Evolutionary conservation across 1,284 basidiomycete species (phyloP).

Genomic region (Rhodotorula sp.): DNA sequence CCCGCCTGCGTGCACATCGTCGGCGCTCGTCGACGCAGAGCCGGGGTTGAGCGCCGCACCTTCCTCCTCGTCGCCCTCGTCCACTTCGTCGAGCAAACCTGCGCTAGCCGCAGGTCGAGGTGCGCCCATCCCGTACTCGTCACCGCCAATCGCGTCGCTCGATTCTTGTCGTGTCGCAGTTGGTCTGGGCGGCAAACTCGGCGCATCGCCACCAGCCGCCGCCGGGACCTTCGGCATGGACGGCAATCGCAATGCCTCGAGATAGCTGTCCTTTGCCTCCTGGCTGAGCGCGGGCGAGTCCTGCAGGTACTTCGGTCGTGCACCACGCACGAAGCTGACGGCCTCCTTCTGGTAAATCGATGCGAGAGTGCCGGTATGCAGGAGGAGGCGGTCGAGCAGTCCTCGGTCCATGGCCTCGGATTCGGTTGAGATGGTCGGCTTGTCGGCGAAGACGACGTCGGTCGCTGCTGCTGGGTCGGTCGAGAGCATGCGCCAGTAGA

Average conservation of each 20-base stretch:
- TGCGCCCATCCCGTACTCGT: slow-evolving; percentile 8
- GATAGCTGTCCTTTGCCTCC: slow-evolving; percentile 42
- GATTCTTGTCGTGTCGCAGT: slow-evolving; percentile 13
- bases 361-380: slow-evolving; percentile 45
- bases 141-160: neutral
- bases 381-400: slow-evolving; percentile 76
- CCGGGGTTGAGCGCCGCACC: slow-evolving; percentile 34
- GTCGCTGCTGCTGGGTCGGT: slow-evolving; percentile 86
- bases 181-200: slow-evolving; percentile 21
- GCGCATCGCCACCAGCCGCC: neutral
- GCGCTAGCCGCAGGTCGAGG: neutral
- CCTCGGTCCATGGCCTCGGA: slow-evolving; percentile 96
- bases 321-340: slow-evolving; percentile 36
- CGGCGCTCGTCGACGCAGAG: neutral
- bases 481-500: slow-evolving; percentile 98
- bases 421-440: slow-evolving; percentile 91
- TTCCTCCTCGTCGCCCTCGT: slow-evolving; percentile 34
- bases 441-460: slow-evolving; percentile 88
- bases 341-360: slow-evolving; percentile 45
- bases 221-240: neutral
- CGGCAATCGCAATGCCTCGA: slow-evolving; percentile 36
- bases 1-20: neutral
- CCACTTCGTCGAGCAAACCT: slow-evolving; percentile 22
- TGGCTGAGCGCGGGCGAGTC: slow-evolving; percentile 44
- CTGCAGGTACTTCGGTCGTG: slow-evolving; percentile 40